Evolutionary conservation across 495 filamentous ascomycete species (phyloP).

Genomic region (Articulospora tetracladia): DNA sequence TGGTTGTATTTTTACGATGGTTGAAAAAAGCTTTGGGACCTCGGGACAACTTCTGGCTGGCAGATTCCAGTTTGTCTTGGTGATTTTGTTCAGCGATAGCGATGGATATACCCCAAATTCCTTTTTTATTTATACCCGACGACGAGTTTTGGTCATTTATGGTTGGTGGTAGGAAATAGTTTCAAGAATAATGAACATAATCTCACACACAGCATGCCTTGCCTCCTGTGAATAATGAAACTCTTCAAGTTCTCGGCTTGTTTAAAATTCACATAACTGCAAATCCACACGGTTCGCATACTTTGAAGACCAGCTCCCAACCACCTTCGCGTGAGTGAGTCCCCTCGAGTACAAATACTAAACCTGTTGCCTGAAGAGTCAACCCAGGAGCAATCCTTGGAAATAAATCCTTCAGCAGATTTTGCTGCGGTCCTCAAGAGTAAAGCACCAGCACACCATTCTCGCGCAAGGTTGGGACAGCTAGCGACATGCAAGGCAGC

Average conservation of each 20-base stretch:
- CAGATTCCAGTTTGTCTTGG: slow-evolving; percentile 27
- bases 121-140: slow-evolving; percentile 17
- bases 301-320: too few relatives aligned
- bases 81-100: slow-evolving; percentile 22
- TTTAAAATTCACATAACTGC: too few relatives aligned
- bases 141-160: neutral
- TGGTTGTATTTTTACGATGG: neutral
- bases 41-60: slow-evolving; percentile 25
- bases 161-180: neutral
- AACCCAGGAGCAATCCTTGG: too few relatives aligned
- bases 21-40: slow-evolving; percentile 21
- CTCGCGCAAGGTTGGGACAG: neutral
- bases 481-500: neutral
- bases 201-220: too few relatives aligned
- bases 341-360: too few relatives aligned
- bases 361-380: too few relatives aligned
- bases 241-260: too few relatives aligned
- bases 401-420: too few relatives aligned
- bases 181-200: neutral
- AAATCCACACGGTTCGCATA: too few relatives aligned
- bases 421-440: neutral
- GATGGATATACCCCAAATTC: slow-evolving; percentile 19
- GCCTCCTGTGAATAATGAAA: too few relatives aligned
- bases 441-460: neutral
- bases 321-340: too few relatives aligned